Evolutionary conservation across 2,329 filamentous ascomycete genomes (phyloP), one percentile per base, ranked within the genome.

Genomic region (Xylaria sp.): DNA sequence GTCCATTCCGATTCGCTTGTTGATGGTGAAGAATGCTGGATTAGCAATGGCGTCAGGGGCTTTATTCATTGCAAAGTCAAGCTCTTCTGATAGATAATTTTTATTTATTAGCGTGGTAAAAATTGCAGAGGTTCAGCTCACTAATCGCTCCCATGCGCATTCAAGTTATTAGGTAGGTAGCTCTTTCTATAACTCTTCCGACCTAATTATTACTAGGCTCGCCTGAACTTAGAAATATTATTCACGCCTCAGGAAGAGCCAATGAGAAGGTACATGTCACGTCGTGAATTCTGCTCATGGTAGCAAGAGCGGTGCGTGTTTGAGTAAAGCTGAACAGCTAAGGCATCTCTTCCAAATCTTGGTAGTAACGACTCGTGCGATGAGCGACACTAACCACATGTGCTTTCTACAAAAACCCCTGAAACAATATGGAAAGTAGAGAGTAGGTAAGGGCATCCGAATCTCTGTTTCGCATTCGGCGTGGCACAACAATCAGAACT

Each of bases 31-130:
- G 85, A 90, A 62, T 92, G 94, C 70, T 97, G 93, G 92, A 82
- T 98, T 62, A 97, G 94, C 79, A 98, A 95, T 79, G 94, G 92
- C 0, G 91, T 95, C 1, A 87, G 92, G 71, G 95, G 95, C 0
- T 97, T 97, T 73, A 83, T 90, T 13, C 82, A 78, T 66, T 87
- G 86, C 51, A 75, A 42, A 64, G 63, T 77, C 35, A 75, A 66
- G 47, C 37, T 76, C 27, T 12, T 57, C 9, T 73, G 35, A 70
- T 35, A 35, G 35, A 70, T 35, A 35, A 13, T 18, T 16, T 5
- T 1, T n/a, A 25, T 21, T 16, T 44, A 25, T n/a, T 5, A 27
- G 12, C 32, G 13, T 12, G 23, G 3, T 5, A 8, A 53, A 18
- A 16, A n/a, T 21, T 32, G 18, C 23, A 5, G 16, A 42, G 12